Base-by-base conservation (phyloP, 2,329 filamentous ascomycete species). In the Verticillium tricorpus region DNA sequence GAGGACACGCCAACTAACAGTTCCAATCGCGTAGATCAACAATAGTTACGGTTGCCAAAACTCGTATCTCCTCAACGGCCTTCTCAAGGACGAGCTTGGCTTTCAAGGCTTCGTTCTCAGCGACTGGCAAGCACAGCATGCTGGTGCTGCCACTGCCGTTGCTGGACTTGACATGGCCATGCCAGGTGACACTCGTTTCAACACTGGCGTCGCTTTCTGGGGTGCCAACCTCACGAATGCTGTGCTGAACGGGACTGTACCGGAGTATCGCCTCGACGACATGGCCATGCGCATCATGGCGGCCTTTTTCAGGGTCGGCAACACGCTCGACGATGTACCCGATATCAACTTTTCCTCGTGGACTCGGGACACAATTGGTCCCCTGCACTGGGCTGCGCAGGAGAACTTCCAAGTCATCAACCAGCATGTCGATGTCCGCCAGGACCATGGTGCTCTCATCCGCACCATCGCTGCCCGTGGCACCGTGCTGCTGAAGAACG, bases 401-500 rank as follows among this genome's bases (percentile, higher is more conserved):
- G 80, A 88, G 62, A 85, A 85, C 58, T 85, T 83, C 67, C 83
- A 86, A 60, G 82, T 89, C 67, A 82, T 97, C 78, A 91, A 97
- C 76, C 83, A 87, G 68, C 91, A 93, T 66, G 85, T 97, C 28
- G 88, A 97, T 70, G 94, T 96, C n/a, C 91, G 88, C 60, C 83
- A 77, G 52, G 82, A 94, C 61, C 93, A 97, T 72, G 87, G 80
- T 56, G 71, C 77, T 25, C 77, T 92, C 59, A 94, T 96, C 65
- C 88, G 93, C 37, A 85, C 92, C 67, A 84, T 91, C 59, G 93
- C 86, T 15, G 89, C 90, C 58, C 90, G 91, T 74, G 92, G 91
- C 17, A 93, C 89, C 2, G 93, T 99, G 7, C 80, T 99, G 12
- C 81, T 99, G 66, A 99, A 98, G 83, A 97, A 98, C 76, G 80